Percentiles rank a stretch among this genome's conserved stretches.
Conservation (phyloP, 2,329 filamentous ascomycete species). For the Aspergillus cejpii region DNA sequence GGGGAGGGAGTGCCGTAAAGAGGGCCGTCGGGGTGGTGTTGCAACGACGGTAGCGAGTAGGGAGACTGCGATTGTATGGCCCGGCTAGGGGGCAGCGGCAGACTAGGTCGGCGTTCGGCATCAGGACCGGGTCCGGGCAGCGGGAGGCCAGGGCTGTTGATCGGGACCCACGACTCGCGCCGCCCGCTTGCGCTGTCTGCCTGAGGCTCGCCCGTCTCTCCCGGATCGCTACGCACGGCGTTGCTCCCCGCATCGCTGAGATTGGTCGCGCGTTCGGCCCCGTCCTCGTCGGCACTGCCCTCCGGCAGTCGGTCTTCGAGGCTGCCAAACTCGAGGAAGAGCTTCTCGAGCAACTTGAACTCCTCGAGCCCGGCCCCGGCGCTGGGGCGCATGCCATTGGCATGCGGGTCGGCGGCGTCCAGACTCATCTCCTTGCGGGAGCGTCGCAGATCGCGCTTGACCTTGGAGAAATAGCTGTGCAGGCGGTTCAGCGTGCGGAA, state of each 20-base stretch:
- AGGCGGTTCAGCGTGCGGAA: conserved; percentile 41
- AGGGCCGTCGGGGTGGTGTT: conserved; percentile 30
- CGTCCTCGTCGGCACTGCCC: conserved; percentile 29
- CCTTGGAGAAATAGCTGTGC: conserved; percentile 38
- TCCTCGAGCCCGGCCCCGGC: conserved; percentile 33
- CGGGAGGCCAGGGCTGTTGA: conserved; percentile 35
- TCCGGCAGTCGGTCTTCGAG: conserved; percentile 37
- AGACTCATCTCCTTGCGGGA: conserved; percentile 30
- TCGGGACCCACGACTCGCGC: conserved; percentile 39
- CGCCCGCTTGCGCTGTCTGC: conserved; percentile 29
- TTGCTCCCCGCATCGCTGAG: conserved; percentile 38
- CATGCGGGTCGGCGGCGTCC: conserved; percentile 22
- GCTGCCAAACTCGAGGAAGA: conserved; percentile 36
- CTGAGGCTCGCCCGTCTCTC: conserved; percentile 26
- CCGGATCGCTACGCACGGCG: conserved; percentile 37
- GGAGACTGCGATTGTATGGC: conserved; percentile 31
- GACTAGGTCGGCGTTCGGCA: conserved; percentile 34
- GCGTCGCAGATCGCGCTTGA: conserved; percentile 35
- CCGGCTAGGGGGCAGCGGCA: conserved; percentile 32
- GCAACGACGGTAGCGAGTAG: conserved; percentile 32
- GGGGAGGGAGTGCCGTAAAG: conserved; percentile 29
- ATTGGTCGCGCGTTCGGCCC: conserved; percentile 29
- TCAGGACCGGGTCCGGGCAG: conserved; percentile 27
- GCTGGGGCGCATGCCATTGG: conserved; percentile 28
- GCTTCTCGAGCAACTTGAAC: conserved; percentile 38